Conservation (phyloP, 768 basidiomycete genomes). For the Xanthoconium stramineum region DNA sequence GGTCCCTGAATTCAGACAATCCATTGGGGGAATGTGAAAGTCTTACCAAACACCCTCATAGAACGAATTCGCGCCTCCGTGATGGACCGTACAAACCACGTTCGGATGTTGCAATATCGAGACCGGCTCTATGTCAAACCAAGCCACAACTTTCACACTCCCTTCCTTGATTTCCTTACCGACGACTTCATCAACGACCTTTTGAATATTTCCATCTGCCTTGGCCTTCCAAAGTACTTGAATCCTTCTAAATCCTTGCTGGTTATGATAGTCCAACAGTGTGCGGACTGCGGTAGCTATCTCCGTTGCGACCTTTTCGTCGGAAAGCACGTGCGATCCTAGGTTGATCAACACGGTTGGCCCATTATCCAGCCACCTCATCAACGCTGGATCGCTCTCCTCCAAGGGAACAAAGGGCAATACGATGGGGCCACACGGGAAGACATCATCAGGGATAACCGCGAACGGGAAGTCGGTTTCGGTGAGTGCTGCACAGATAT, state of each 20-base stretch:
- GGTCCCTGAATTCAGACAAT: neutral
- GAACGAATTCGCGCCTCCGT: neutral
- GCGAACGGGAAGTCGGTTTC: neutral
- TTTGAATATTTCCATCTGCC: neutral
- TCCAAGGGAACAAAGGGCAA: neutral
- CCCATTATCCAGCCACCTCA: conserved; percentile 7
- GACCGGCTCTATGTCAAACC: conserved; percentile 10
- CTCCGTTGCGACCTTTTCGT: neutral
- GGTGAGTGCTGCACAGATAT: conserved; percentile 1
- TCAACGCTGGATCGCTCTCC: conserved; percentile 1
- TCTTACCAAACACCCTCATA: conserved; percentile 1
- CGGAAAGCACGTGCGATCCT: neutral
- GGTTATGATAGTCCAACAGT: neutral
- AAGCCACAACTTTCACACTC: conserved; percentile 1
- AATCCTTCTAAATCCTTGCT: neutral
- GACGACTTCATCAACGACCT: neutral
- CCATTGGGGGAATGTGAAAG: neutral
- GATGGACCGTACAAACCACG: neutral
- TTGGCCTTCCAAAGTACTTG: neutral
- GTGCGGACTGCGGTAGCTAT: conserved; percentile 5
- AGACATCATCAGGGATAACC: conserved; percentile 6
- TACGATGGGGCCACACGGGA: conserved; percentile 5
- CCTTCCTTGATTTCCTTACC: conserved; percentile 3
- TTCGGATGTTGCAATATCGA: conserved; percentile 5
- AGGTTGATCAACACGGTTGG: conserved; percentile 13